Percentiles rank a stretch among this genome's conserved stretches.
phyloP scores from a whole-genome alignment of 1,284 basidiomycete genomes.

The Puccinia triticina region DNA sequence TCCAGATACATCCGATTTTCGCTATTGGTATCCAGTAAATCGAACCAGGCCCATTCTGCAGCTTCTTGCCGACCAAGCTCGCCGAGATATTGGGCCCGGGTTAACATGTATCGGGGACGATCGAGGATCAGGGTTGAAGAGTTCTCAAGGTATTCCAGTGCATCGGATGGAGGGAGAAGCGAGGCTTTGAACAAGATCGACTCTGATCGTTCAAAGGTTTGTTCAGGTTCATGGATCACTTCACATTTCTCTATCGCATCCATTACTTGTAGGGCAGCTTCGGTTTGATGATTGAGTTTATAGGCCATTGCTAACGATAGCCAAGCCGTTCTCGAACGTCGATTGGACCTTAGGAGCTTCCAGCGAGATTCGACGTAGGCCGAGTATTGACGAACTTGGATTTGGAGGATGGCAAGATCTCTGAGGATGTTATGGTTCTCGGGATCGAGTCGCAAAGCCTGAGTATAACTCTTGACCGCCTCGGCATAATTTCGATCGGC shows the following conservation, averaged over 20 bases:
- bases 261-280: constrained; percentile 74
- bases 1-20: constrained; percentile 30
- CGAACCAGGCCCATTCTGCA: constrained; percentile 47
- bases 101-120: constrained; percentile 33
- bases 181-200: constrained; percentile 39
- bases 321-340: constrained; percentile 87
- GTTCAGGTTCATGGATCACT: constrained; percentile 60
- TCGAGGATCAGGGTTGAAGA: constrained; percentile 30
- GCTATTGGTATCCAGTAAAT: constrained; percentile 35
- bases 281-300: constrained; percentile 76
- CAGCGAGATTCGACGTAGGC: constrained; percentile 80
- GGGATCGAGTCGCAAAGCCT: constrained; percentile 88
- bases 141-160: constrained; percentile 64
- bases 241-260: constrained; percentile 66
- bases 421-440: constrained; percentile 92
- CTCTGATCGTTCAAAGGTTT: constrained; percentile 36
- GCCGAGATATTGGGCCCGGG: constrained; percentile 15
- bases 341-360: constrained; percentile 77
- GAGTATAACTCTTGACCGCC: constrained; percentile 74
- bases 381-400: constrained; percentile 84
- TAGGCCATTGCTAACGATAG: constrained; percentile 84
- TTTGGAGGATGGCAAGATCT: constrained; percentile 85
- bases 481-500: constrained; percentile 85
- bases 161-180: constrained; percentile 62
- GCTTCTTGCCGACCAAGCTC: constrained; percentile 24